phyloP scores from a whole-genome alignment of 2,329 filamentous ascomycete genomes.

The Onygena corvina region DNA sequence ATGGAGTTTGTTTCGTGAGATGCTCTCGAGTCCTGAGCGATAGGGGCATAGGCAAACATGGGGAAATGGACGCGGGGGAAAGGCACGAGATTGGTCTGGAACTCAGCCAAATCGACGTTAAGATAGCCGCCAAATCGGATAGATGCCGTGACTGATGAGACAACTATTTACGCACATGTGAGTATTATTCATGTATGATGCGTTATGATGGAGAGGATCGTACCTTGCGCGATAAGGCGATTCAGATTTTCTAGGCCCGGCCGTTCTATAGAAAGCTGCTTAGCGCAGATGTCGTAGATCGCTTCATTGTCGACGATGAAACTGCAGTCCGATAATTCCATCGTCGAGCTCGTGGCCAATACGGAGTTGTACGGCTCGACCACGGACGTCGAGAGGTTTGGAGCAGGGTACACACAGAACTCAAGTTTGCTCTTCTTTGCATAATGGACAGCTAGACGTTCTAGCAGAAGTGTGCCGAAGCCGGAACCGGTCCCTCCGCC shows the following conservation, averaged over 20 bases:
- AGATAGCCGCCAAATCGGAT: slow-evolving; percentile 54
- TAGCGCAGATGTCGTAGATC: slow-evolving; percentile 55
- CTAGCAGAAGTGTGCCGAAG: slow-evolving; percentile 52
- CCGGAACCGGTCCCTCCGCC: slow-evolving; percentile 57
- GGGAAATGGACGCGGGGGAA: slow-evolving; percentile 58
- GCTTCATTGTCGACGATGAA: slow-evolving; percentile 59
- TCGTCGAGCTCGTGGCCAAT: slow-evolving; percentile 46
- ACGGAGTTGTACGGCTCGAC: slow-evolving; percentile 57
- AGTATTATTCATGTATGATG: not conserved
- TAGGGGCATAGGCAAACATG: slow-evolving; percentile 53
- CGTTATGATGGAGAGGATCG: slow-evolving; percentile 12
- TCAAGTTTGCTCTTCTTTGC: slow-evolving; percentile 59
- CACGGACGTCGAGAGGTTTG: slow-evolving; percentile 52
- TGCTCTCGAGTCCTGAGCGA: slow-evolving; percentile 57
- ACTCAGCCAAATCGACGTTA: slow-evolving; percentile 57
- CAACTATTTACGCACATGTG: slow-evolving; percentile 38
- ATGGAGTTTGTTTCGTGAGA: slow-evolving; percentile 89
- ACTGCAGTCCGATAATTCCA: slow-evolving; percentile 56
- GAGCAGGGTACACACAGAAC: slow-evolving; percentile 54
- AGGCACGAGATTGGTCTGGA: slow-evolving; percentile 58
- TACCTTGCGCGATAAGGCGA: slow-evolving; percentile 59
- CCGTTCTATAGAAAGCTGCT: slow-evolving; percentile 52
- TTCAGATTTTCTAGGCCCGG: slow-evolving; percentile 55
- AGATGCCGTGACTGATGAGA: slow-evolving; percentile 54
- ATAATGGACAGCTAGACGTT: slow-evolving; percentile 52